Evolutionary conservation across 192 early-diverging fungal genomes (phyloP).

Genomic region (Oehlia diaphana): DNA sequence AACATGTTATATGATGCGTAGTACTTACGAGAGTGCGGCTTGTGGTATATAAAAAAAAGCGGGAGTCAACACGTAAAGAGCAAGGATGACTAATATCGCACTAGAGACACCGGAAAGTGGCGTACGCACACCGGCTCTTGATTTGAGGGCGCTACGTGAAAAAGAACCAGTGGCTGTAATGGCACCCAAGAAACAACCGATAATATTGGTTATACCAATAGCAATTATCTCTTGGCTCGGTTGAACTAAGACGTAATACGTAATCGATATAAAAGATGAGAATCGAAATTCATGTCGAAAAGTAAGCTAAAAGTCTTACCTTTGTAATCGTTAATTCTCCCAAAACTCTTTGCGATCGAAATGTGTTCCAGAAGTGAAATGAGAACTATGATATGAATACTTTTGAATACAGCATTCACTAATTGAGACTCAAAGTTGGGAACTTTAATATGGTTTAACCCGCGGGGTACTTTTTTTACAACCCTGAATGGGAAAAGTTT

Average conservation of each 20-base stretch:
- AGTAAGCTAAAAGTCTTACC: no score
- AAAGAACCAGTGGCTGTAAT: slow-evolving; percentile 92
- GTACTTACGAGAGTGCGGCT: slow-evolving; percentile 61
- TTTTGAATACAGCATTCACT: no score
- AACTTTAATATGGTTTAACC: slow-evolving; percentile 51
- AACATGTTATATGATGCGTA: neutral
- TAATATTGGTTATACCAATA: slow-evolving; percentile 83
- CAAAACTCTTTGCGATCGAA: no score
- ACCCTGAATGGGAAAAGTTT: slow-evolving; percentile 55
- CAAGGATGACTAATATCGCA: slow-evolving; percentile 74
- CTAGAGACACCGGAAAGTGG: slow-evolving; percentile 79
- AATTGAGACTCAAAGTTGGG: no score
- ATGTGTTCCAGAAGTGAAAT: no score
- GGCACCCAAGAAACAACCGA: slow-evolving; percentile 83
- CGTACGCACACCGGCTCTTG: slow-evolving; percentile 80
- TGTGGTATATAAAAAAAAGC: slow-evolving; percentile 85
- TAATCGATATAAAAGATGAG: no score
- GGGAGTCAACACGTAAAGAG: slow-evolving; percentile 81
- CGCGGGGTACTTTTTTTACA: slow-evolving; percentile 71
- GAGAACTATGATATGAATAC: no score
- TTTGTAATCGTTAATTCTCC: no score
- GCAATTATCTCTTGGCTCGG: slow-evolving; percentile 90
- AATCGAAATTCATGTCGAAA: no score
- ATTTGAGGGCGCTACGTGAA: slow-evolving; percentile 89
- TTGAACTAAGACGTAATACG: slow-evolving; percentile 33